Base-by-base conservation (phyloP, 2,329 filamentous ascomycete species). In the Aspergillus latus region DNA sequence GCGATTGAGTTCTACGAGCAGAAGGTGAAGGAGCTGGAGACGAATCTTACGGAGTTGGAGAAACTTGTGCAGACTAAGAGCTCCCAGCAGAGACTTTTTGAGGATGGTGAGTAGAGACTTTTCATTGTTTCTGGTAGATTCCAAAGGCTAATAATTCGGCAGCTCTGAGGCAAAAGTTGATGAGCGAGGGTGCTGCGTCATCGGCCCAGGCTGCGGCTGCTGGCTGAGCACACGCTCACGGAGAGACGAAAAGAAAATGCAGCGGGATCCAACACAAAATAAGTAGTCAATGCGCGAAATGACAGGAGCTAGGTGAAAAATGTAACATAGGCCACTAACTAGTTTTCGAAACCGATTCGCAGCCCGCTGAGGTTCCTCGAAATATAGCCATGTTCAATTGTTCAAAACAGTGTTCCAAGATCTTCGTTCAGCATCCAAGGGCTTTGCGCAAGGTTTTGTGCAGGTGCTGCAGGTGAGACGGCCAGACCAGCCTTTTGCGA, bases 31-130 rank as follows among this genome's bases (percentile, higher is more conserved):
- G 84, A 87, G 62, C 64, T 90, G 57, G 82, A 80, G 32, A 76
- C 76, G 54, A 90, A 87, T 67, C 73, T 90, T 65, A 84, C 82
- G 64, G 86, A 88, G 57, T 68, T 90, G 63, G 87, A 90, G 73
- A 82, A 82, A 63, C 86, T 89, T 56, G 81, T 90, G 48, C 81
- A 85, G 65, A 79, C 80, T 36, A 99, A 99, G 80, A 90, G 89
- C 54, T 86, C 88, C 63, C 97, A 94, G 71, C 77, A 96, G 60
- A 85, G 89, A 56, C 81, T 94, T 37, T 87, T 97, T 21, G 94
- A 99, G 78, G 93, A 97, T 78, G 90, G 90, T 88, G 77, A 74
- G 76, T 71, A 28, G 16, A 42, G 16, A 21, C 34, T 32, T 46
- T n/a, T 42, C n/a, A 32, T 39, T 34, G 1, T 28, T 13, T 21